Conservation (phyloP, 108 stramenopile genomes). For the Craspedostauros australis region DNA sequence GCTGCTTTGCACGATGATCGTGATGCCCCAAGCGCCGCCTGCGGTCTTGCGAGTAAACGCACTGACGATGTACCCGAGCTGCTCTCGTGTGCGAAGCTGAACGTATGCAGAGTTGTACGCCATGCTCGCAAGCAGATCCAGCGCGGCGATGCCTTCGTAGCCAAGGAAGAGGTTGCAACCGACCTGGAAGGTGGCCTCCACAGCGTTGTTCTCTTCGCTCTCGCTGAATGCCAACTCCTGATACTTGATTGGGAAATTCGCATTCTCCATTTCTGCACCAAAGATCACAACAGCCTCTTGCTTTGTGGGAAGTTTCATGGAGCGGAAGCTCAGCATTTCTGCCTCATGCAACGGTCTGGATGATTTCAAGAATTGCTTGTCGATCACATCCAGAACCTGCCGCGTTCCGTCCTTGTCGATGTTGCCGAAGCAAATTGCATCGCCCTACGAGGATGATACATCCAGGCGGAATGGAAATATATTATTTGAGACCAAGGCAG, state of each 20-base stretch:
- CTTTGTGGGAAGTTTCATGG: conserved; percentile 64
- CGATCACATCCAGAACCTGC: conserved; percentile 49
- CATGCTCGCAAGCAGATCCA: conserved; percentile 71
- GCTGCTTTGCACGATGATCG: conserved; percentile 67
- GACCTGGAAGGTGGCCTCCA: conserved; percentile 70
- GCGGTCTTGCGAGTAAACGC: conserved; percentile 64
- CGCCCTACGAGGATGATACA: too few species aligned
- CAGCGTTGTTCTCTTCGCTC: conserved; percentile 76
- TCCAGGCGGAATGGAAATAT: too few species aligned
- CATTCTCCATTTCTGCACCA: conserved; percentile 26
- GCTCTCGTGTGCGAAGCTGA: conserved; percentile 79
- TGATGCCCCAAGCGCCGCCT: conserved; percentile 64
- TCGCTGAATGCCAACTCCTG: conserved; percentile 63
- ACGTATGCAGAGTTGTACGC: conserved; percentile 85
- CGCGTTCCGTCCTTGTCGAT: conserved; percentile 63
- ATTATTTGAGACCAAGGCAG: too few species aligned
- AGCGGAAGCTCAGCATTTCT: conserved; percentile 66
- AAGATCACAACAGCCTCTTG: conserved; percentile 72
- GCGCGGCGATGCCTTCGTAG: conserved; percentile 66
- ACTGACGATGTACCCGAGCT: conserved; percentile 83
- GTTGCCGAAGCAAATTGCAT: conserved; percentile 80
- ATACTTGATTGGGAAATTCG: conserved; percentile 49
- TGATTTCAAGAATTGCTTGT: conserved; percentile 37
- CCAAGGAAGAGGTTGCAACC: conserved; percentile 60
- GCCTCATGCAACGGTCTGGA: conserved; percentile 44